Evolutionary conservation across 805 yeast genomes (phyloP).

Genomic region (Jamesozyma piceae): DNA sequence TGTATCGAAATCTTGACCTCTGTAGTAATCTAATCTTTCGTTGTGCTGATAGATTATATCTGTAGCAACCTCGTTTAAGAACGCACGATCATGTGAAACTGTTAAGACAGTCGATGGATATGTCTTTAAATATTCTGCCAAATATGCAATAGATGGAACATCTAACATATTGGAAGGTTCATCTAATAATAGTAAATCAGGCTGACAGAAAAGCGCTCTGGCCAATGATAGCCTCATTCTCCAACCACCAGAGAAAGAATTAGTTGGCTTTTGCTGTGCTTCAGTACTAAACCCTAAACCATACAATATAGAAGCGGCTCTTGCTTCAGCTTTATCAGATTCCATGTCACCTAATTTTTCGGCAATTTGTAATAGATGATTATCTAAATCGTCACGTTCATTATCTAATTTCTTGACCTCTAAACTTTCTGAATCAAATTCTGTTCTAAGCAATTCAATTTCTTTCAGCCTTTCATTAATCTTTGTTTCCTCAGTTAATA

Average conservation of each 20-base stretch:
- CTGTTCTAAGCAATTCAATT: slow-evolving; percentile 57
- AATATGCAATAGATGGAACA: slow-evolving; percentile 93
- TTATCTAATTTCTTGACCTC: slow-evolving; percentile 75
- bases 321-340: slow-evolving; percentile 92
- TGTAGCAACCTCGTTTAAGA: slow-evolving; percentile 94
- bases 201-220: slow-evolving; percentile 93
- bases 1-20: slow-evolving; percentile 87
- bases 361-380: slow-evolving; percentile 66
- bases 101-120: slow-evolving; percentile 90
- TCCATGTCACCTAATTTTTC: slow-evolving; percentile 88
- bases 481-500: slow-evolving; percentile 65
- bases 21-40: slow-evolving; percentile 89
- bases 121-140: slow-evolving; percentile 80
- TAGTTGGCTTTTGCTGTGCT: slow-evolving; percentile 75
- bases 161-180: slow-evolving; percentile 99
- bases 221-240: slow-evolving; percentile 98
- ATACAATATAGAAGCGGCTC: slow-evolving; percentile 86
- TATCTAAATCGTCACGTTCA: slow-evolving; percentile 80
- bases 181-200: slow-evolving; percentile 85
- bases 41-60: slow-evolving; percentile 97
- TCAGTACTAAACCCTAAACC: slow-evolving; percentile 92
- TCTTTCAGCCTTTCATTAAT: slow-evolving; percentile 67
- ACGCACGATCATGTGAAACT: slow-evolving; percentile 96
- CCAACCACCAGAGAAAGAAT: slow-evolving; percentile 99
- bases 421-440: slow-evolving; percentile 66